phyloP scores from a whole-genome alignment of 2,329 filamentous ascomycete species.

The Talaromyces sp. region DNA sequence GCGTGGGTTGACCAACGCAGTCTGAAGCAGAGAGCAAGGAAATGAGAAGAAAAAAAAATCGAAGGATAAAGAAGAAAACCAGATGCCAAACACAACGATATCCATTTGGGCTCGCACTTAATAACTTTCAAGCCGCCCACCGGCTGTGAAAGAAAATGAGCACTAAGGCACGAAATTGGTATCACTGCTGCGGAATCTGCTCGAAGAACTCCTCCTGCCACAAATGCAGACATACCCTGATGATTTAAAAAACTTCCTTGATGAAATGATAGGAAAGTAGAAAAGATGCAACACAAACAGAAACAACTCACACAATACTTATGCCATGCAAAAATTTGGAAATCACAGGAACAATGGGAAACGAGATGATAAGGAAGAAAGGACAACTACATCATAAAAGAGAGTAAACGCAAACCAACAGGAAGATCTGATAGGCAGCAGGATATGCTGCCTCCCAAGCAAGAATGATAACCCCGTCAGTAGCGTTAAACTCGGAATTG shows the following conservation, averaged over 20 bases:
- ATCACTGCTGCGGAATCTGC: constrained; percentile 7
- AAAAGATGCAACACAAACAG: constrained; percentile 5
- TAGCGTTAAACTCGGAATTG: neutral
- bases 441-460: neutral
- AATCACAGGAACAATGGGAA: constrained; percentile 1
- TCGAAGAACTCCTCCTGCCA: constrained; percentile 14
- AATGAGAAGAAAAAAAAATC: constrained; percentile 16
- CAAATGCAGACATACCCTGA: constrained; percentile 13
- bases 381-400: constrained; percentile 7
- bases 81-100: constrained; percentile 8
- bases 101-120: neutral
- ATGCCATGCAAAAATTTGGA: constrained; percentile 18
- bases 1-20: constrained; percentile 8
- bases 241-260: neutral
- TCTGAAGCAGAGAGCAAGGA: constrained; percentile 9
- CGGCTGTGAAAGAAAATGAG: constrained; percentile 9
- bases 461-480: neutral
- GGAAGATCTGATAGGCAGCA: neutral
- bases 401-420: neutral
- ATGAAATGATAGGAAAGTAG: constrained; percentile 7
- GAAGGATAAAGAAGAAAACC: constrained; percentile 6
- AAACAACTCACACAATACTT: constrained; percentile 13
- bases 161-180: neutral
- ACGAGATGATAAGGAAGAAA: neutral
- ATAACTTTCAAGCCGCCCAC: constrained; percentile 1